Base-by-base conservation (phyloP, 202 grass and related monocot genomes). In the Zizania palustris region DNA sequence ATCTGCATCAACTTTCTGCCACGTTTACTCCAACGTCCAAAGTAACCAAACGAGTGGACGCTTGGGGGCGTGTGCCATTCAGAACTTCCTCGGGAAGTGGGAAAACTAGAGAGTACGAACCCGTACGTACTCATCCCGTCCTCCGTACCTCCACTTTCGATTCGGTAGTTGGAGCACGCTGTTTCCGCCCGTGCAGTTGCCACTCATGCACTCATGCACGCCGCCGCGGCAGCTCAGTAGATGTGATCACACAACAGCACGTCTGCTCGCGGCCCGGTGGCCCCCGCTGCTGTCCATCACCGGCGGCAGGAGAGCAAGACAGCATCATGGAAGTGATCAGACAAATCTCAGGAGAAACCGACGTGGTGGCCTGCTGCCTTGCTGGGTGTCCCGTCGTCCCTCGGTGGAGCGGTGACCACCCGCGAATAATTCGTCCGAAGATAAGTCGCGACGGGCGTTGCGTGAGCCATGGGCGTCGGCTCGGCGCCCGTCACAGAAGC, bases 111-210 rank as follows among this genome's bases (percentile, higher is more conserved):
- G 50, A 18, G 80, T 42, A 88, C 85, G 80, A 83, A 35, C 75
- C 75, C 85, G 85, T 87, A 83, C 73, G 3, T 21, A 5, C 8
- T 6, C 20, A 18, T n/a, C n/a, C n/a, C n/a, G n/a, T n/a, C n/a
- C n/a, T 54, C 61, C 74, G 54, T 78, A 78, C 79, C 65, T 5
- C 9, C 46, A 2, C 11, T 5, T 69, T 58, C 19, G 54, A 45
- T 44, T n/a, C n/a, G n/a, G 61, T 37, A 0, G 85, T 69, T 74
- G 79, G 75, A 43, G 57, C 81, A 88, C 45, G 86, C 71, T 2
- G 76, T 57, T 57, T 39, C 53, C 48, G 7, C 80, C 75, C n/a
- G n/a, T n/a, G n/a, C n/a, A n/a, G n/a, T 28, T 50, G 39, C 45
- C 80, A 38, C 68, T 54, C 40, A 15, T 6, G 45, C 68, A 74